These are phyloP conservation scores for Paecilomyces niveus DNA, from an alignment of 2,329 filamentous ascomycete species.

Conservation along the genomic window DNA sequence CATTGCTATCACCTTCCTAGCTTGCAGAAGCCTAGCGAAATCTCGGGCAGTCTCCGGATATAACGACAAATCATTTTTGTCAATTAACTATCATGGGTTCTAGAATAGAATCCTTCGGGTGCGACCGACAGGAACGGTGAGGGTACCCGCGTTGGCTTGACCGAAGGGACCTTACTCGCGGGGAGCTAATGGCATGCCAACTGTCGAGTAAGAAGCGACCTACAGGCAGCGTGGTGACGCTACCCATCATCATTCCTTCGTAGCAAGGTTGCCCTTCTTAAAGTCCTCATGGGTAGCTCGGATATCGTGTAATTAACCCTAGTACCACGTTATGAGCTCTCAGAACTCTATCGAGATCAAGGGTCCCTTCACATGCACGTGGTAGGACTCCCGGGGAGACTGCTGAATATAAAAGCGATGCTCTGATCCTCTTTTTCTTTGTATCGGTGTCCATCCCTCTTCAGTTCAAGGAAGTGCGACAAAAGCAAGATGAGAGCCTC, in stretches of 20 bases:
- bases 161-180: background rate
- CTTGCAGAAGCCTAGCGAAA: background rate
- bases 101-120: background rate
- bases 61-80: background rate
- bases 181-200: background rate
- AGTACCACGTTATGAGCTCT: background rate
- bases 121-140: background rate
- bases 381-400: background rate
- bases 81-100: background rate
- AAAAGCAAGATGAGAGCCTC: constrained; percentile 45
- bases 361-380: background rate
- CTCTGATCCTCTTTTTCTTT: background rate
- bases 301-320: background rate
- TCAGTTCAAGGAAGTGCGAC: constrained; percentile 28
- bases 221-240: constrained; percentile 5
- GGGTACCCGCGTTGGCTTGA: background rate
- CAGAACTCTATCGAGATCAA: background rate
- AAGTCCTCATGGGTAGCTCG: background rate
- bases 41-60: background rate
- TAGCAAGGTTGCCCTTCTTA: background rate
- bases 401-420: constrained; percentile 1
- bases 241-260: background rate
- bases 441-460: constrained; percentile 9
- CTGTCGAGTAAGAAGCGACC: constrained; percentile 7
- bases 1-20: background rate